Evolutionary conservation across 768 basidiomycete species (phyloP).

Genomic region (Asterophora lycoperdoides): DNA sequence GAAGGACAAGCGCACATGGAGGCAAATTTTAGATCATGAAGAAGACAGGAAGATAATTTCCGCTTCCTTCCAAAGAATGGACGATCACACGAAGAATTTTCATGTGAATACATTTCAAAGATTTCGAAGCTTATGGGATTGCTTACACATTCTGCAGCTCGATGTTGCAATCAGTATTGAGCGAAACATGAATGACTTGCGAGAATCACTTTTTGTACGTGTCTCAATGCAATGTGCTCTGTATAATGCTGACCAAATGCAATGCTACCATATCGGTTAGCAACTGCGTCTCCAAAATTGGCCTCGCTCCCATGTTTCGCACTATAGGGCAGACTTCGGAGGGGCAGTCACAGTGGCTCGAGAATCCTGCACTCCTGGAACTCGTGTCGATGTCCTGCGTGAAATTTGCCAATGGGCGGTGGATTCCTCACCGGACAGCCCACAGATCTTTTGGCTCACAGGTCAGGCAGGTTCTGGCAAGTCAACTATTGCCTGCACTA

Average conservation of each 20-base stretch:
- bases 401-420: slow-evolving; percentile 23
- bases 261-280: too few species aligned
- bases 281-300: too few species aligned
- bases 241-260: too few species aligned
- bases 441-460: slow-evolving; percentile 8
- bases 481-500: too few species aligned
- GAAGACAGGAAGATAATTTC: slow-evolving; percentile 9
- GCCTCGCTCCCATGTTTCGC: too few species aligned
- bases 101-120: slow-evolving; percentile 7
- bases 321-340: too few species aligned
- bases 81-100: slow-evolving; percentile 13
- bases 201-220: slow-evolving; percentile 11
- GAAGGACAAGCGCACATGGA: not conserved
- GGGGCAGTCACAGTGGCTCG: too few species aligned
- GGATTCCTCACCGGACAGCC: slow-evolving; percentile 11
- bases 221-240: too few species aligned
- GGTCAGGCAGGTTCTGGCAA: too few species aligned
- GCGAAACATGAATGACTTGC: slow-evolving; percentile 10
- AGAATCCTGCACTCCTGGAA: slow-evolving; percentile 5
- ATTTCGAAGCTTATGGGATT: too few species aligned
- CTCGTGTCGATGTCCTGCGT: slow-evolving; percentile 20
- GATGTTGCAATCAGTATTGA: not conserved
- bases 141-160: not conserved
- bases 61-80: not conserved
- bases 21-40: slow-evolving; percentile 9